phyloP scores from a whole-genome alignment of 1,284 basidiomycete species.

The Hemileia vastatrix region DNA sequence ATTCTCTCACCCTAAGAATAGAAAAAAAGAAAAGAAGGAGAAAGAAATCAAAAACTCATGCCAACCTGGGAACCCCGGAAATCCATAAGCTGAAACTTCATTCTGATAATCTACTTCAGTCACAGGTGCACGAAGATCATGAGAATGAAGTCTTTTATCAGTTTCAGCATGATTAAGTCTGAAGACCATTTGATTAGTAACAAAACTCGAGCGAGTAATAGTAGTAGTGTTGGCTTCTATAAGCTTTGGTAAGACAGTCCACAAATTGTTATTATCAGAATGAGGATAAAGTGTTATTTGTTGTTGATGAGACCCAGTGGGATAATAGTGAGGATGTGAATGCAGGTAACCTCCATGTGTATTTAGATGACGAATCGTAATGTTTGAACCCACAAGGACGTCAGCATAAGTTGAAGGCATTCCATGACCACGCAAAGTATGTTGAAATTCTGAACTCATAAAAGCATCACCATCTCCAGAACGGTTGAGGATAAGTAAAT shows the following conservation, averaged over 20 bases:
- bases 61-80: slow-evolving; percentile 56
- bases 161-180: slow-evolving; percentile 73
- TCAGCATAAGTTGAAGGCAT: slow-evolving; percentile 93
- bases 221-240: slow-evolving; percentile 50
- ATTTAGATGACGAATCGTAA: slow-evolving; percentile 80
- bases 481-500: slow-evolving; percentile 76
- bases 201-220: slow-evolving; percentile 46
- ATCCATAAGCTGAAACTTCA: slow-evolving; percentile 91
- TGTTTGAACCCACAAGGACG: slow-evolving; percentile 70
- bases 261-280: slow-evolving; percentile 81
- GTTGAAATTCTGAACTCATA: slow-evolving; percentile 98
- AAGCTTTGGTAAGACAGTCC: slow-evolving; percentile 56
- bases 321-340: slow-evolving; percentile 83
- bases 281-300: slow-evolving; percentile 98
- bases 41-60: not conserved
- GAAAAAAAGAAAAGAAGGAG: not conserved
- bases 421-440: slow-evolving; percentile 77
- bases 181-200: slow-evolving; percentile 63
- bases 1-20: too few species aligned
- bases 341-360: slow-evolving; percentile 97
- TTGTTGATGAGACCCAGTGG: slow-evolving; percentile 64
- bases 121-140: slow-evolving; percentile 87
- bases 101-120: slow-evolving; percentile 99
- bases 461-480: slow-evolving; percentile 96
- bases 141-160: slow-evolving; percentile 81